Base-by-base conservation (phyloP, 2,329 filamentous ascomycete species). In the Aspergillus brasiliensis region DNA sequence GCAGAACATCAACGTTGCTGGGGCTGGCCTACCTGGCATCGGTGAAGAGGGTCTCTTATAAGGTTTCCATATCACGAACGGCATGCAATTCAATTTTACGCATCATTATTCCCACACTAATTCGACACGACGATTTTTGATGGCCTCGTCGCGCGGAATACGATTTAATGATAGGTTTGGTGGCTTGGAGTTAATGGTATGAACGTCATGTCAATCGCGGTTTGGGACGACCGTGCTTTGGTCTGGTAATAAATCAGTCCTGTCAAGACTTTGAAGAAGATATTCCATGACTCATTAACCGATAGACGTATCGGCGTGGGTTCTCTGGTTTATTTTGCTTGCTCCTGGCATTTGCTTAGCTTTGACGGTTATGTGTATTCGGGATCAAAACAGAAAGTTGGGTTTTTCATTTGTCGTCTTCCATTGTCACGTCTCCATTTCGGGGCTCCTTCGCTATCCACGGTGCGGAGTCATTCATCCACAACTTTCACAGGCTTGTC, bases 1-100 rank as follows among this genome's bases (percentile, higher is more conserved):
- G 54, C 77, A 80, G 60, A 79, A 78, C 65, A 77, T 79, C 59
- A 80, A 80, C 59, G 77, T 80, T 66, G 77, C 78, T 64, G 78
- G 78, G 73, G 78, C 78, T 73, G 78, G 78, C 59, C 74, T 80
- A 69, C 77, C 78, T 62, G 78, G 78, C 62, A 79, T 79, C 62
- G 77, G 77, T 59, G 77, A 79, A 65, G 76, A 79, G 66, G 76
- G 76, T 48, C 73, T 78, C 48, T 59, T 77, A 65, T 77, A 62
- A 54, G 54, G 11, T 17, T 11, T 11, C 21, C 28, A 38, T 25
- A 25, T 56, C 53, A 23, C 46, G 13, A 52, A 49, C 27, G 47
- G 56, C 34, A 55, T 23, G 51, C 46, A 40, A 34, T 52, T 28
- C 44, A 56, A 58, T 57, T 19, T 58, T 54, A 53, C 62, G 65